Evolutionary conservation across 2,329 filamentous ascomycete genomes (phyloP), one percentile per base, ranked within the genome.

Genomic region (Diplodia scrobiculata): DNA sequence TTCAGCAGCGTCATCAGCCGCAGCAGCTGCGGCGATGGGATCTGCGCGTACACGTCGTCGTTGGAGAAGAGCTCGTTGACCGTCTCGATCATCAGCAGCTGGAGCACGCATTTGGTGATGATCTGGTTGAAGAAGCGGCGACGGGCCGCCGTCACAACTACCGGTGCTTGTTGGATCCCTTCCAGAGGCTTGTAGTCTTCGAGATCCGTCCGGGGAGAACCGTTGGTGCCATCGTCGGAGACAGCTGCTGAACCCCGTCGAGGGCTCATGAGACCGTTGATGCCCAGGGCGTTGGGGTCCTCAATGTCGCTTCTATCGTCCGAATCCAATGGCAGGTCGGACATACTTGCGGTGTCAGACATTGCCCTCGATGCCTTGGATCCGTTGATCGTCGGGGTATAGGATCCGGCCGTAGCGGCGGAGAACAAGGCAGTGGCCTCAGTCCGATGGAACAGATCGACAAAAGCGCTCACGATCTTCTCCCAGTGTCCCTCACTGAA

Each of bases 51-150:
- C 17, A 99, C 96, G 0, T 91, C 87, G 75, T 98, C 93, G 77
- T 98, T 99, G 71, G 92, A 96, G 81, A 99, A 99, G 58, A 99
- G 87, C 78, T 99, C 96, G 73, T 96, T 96, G 50, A 99, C 96
- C 0, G 96, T 99, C 78, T 99, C 96, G 72, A 99, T 99, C 92
- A 99, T 99, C 69, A 99, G 87, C 1, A 99, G 86, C 78, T 99
- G 96, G 9, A 99, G 83, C 3, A 99, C 96, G 76, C 95, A 99
- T 71, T 96, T 94, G 14, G 94, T 97, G 78, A 99, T 99, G 77
- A 99, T 99, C 71, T 94, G 91, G 80, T 99, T 99, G 84, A 99
- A 99, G 82, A 97, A 97, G 63, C 93, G 90, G 41, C 95, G 87
- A 29, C 95, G 90, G 0, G 95, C 92, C 2, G 92, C 92, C 1